Base-by-base conservation (phyloP, 192 early-diverging fungal genomes). In the Backusella australiensis region DNA sequence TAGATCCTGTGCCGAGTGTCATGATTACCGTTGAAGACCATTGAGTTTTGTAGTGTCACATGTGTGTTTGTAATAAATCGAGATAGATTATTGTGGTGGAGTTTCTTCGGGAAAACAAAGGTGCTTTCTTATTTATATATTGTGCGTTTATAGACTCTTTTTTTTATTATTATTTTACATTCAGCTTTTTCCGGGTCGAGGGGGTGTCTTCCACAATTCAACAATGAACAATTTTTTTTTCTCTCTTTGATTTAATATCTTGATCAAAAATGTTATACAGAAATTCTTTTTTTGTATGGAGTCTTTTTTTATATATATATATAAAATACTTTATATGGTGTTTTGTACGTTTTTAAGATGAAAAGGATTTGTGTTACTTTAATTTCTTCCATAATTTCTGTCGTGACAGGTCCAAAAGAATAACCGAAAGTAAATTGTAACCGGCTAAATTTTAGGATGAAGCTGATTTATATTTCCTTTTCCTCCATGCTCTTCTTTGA, bases 1-100 rank as follows among this genome's bases (percentile, higher is more conserved):
- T 19, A 23, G 74, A 68, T 8, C 19, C 29, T 14, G 52, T 75
- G 23, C 74, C 74, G 19, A 68, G 65, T 9, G 32, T 44, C 39
- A 75, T 75, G 49, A 34, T 75, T 6, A 29, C 35, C n/a, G 74
- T 75, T 7, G 29, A 68, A 52, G 14, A 46, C 41, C 74, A 75
- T 46, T 56, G 26, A 63, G n/a, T 63, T 39, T 39, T 29, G 26
- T 63, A 12, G 56, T 63, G 56, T 63, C 56, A 23, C 21, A 69
- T 29, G 21, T 63, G 21, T 1, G 23, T 23, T 63, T 63, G 11
- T 44, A 29, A 63, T 63, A 29, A 63, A 21, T 42, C 15, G 35
- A 26, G 9, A 69, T 26, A 19, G n/a, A 59, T 29, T 63, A 7
- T 63, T 63, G 11, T 29, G 56, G 9, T 63, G 56, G 56, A 63